Evolutionary conservation across 2,329 filamentous ascomycete genomes (phyloP).

Genomic region (Fusarium equiseti): DNA sequence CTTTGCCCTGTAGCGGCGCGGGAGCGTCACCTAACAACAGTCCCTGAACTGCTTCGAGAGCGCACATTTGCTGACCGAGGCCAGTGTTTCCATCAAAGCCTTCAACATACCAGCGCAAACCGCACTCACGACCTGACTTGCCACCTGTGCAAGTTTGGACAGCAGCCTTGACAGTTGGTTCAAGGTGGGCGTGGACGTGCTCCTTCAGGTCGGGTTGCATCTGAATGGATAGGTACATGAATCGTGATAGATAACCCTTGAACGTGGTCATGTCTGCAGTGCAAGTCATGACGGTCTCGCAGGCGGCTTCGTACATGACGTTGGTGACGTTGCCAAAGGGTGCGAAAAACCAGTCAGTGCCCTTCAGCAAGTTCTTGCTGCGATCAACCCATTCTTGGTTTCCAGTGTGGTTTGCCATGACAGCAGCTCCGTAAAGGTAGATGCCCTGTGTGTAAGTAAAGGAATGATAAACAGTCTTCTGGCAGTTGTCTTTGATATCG

Average conservation of each 20-base stretch:
- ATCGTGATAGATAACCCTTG: constrained; percentile 75
- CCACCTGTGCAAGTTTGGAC: constrained; percentile 68
- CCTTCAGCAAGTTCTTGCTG: constrained; percentile 64
- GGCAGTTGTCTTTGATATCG: constrained; percentile 66
- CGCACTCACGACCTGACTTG: constrained; percentile 65
- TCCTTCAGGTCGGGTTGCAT: constrained; percentile 67
- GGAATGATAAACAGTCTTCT: constrained; percentile 62
- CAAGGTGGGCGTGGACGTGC: constrained; percentile 62
- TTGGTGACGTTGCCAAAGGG: constrained; percentile 64
- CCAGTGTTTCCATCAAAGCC: constrained; percentile 67
- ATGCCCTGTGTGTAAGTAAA: constrained; percentile 77
- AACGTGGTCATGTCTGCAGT: constrained; percentile 74
- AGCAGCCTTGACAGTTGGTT: constrained; percentile 66
- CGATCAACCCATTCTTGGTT: constrained; percentile 66
- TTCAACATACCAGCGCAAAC: constrained; percentile 72
- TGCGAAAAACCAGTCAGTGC: constrained; percentile 66
- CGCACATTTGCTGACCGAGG: constrained; percentile 74
- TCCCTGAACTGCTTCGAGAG: constrained; percentile 72
- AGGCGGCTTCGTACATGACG: constrained; percentile 75
- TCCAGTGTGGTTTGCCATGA: constrained; percentile 71
- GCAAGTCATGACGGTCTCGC: constrained; percentile 69
- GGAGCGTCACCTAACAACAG: constrained; percentile 60
- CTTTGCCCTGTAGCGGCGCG: constrained; percentile 60
- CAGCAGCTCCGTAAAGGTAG: constrained; percentile 73
- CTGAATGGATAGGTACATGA: constrained; percentile 69